A percentile compares a stretch with the other conserved stretches of the same genome.
These are phyloP conservation scores for Micractinium conductrix DNA, from an alignment of 139 green algal genomes.

Conservation along the genomic window DNA sequence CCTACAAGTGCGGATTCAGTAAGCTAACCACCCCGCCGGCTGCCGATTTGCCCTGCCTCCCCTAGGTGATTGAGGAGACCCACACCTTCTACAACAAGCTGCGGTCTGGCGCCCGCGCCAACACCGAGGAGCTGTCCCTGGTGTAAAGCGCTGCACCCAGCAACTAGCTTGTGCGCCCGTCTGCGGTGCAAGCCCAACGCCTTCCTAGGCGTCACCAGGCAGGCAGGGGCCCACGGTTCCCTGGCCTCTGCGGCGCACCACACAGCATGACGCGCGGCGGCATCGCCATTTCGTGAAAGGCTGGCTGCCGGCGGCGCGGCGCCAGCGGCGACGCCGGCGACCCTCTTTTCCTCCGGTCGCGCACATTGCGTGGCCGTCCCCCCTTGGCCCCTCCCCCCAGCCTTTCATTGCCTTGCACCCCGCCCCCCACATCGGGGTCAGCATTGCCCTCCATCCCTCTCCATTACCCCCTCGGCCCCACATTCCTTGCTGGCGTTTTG, in stretches of 20 bases:
- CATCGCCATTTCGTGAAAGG: too few relatives aligned
- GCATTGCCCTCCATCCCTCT: neutral
- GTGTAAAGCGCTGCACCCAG: slow-evolving; percentile 38
- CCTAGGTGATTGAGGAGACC: slow-evolving; percentile 63
- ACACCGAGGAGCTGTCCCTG: slow-evolving; percentile 62
- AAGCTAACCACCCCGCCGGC: too few relatives aligned
- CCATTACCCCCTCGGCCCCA: too few relatives aligned
- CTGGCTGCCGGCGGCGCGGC: too few relatives aligned
- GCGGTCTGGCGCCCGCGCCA: slow-evolving; percentile 50
- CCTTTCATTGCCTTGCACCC: neutral
- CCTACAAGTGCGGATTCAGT: too few relatives aligned
- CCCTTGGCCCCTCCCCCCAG: neutral
- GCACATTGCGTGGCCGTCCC: neutral
- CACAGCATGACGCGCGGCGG: too few relatives aligned
- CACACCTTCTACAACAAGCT: slow-evolving; percentile 59
- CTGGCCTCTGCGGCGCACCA: too few relatives aligned
- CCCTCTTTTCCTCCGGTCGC: neutral
- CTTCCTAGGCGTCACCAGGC: too few relatives aligned
- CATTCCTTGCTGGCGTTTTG: neutral
- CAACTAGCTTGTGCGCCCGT: neutral
- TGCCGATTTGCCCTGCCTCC: neutral
- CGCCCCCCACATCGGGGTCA: too few relatives aligned
- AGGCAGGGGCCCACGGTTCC: too few relatives aligned
- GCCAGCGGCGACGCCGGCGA: too few relatives aligned
- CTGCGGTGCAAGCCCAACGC: neutral